A percentile compares a stretch with the other conserved stretches of the same genome.
Evolutionary conservation across 2,329 filamentous ascomycete species (phyloP).

Genomic region (Aspergillus quadricinctus): DNA sequence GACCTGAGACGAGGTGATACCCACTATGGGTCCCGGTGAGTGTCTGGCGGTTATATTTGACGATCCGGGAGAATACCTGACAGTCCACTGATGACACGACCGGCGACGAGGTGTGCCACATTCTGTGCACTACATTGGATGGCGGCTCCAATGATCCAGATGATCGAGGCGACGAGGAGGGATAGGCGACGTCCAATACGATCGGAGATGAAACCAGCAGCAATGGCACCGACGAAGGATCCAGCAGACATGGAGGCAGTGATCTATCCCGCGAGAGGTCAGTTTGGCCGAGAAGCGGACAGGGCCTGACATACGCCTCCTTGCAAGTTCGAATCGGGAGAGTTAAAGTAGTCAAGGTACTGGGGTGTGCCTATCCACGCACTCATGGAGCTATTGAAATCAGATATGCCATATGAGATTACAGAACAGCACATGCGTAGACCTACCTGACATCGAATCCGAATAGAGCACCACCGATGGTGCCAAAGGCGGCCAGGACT

Average conservation of each 20-base stretch:
- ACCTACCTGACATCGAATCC: constrained; percentile 57
- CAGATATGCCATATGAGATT: not conserved
- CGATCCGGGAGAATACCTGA: constrained; percentile 10
- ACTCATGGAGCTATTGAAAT: constrained; percentile 30
- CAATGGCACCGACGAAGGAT: constrained; percentile 60
- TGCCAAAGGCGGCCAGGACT: constrained; percentile 53
- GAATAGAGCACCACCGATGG: constrained; percentile 54
- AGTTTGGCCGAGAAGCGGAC: not conserved
- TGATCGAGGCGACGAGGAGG: constrained; percentile 32
- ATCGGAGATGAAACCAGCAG: constrained; percentile 35
- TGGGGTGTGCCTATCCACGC: constrained; percentile 48
- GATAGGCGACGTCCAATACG: constrained; percentile 38
- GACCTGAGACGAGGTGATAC: constrained; percentile 42
- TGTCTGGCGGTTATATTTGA: not conserved
- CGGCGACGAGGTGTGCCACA: constrained; percentile 41
- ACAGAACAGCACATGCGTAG: constrained; percentile 29
- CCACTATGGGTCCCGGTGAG: constrained; percentile 21
- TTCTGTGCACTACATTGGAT: constrained; percentile 30
- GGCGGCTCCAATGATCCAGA: constrained; percentile 34
- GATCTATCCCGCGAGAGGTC: constrained; percentile 47
- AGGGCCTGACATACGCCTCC: constrained; percentile 25
- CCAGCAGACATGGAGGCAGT: constrained; percentile 68
- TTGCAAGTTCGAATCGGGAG: constrained; percentile 36
- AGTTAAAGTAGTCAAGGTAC: constrained; percentile 54
- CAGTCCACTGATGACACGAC: constrained; percentile 45